Percentiles rank a stretch among this genome's conserved stretches.
phyloP scores from a whole-genome alignment of 306 rosid species.

The Castanea mollissima region DNA sequence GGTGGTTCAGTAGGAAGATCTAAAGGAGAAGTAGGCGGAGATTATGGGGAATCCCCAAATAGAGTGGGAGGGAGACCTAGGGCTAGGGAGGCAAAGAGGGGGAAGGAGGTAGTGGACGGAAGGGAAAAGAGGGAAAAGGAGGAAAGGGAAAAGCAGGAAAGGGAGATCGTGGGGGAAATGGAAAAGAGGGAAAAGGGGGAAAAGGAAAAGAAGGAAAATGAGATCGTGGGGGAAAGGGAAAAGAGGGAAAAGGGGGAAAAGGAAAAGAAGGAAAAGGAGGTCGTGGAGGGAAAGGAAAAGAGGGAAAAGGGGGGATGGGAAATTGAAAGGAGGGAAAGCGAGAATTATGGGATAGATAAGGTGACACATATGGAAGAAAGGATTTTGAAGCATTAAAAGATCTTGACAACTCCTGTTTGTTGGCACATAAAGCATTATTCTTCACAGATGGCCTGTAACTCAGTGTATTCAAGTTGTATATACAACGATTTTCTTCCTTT shows the following conservation, averaged over 20 bases:
- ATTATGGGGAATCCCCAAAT: no score
- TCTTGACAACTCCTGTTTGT: slow-evolving; percentile 18
- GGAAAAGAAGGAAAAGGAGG: slow-evolving; percentile 23
- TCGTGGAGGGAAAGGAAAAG: slow-evolving; percentile 28
- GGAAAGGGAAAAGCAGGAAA: slow-evolving; percentile 14
- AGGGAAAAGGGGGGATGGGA: slow-evolving; percentile 28
- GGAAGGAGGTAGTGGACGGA: slow-evolving; percentile 29
- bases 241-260: slow-evolving; percentile 27
- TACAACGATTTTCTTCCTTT: slow-evolving; percentile 56
- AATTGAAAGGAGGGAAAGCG: slow-evolving; percentile 35
- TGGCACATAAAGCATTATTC: slow-evolving; percentile 45
- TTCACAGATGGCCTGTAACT: slow-evolving; percentile 52
- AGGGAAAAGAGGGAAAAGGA: neutral
- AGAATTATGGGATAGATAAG: slow-evolving; percentile 19
- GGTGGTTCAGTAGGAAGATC: slow-evolving; percentile 5
- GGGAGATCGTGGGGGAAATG: no score
- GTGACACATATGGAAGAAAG: slow-evolving; percentile 44
- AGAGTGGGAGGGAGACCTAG: no score
- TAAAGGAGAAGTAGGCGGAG: no score
- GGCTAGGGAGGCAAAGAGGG: neutral
- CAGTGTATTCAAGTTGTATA: slow-evolving; percentile 52
- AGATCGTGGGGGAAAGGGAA: slow-evolving; percentile 24
- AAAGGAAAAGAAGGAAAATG: slow-evolving; percentile 28
- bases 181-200: slow-evolving; percentile 12
- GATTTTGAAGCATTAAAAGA: slow-evolving; percentile 47